Evolutionary conservation across 192 early-diverging fungal species (phyloP).

Genomic region (Coemansia sp.): DNA sequence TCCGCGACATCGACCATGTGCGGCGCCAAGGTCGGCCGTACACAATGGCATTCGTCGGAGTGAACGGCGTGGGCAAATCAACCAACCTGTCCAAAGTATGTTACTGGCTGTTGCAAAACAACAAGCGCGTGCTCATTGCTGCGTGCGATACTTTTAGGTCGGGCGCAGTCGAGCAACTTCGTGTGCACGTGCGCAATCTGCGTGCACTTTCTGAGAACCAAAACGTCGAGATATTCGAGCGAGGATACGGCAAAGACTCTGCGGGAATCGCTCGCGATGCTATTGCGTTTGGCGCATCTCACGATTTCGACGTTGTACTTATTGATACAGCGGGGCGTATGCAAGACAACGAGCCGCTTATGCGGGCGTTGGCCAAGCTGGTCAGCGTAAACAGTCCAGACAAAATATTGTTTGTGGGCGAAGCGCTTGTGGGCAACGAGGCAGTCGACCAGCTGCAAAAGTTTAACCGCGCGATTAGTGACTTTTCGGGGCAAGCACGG

Average conservation of each 20-base stretch:
- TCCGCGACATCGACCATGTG: constrained; percentile 83
- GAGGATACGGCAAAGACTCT: constrained; percentile 96
- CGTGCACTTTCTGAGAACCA: constrained; percentile 68
- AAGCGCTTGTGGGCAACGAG: constrained; percentile 96
- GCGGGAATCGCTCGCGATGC: constrained; percentile 95
- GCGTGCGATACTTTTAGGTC: constrained; percentile 96
- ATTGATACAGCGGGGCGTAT: constrained; percentile 97
- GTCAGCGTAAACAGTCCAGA: constrained; percentile 89
- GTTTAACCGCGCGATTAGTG: constrained; percentile 91
- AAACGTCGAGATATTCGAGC: constrained; percentile 85
- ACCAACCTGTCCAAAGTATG: constrained; percentile 94
- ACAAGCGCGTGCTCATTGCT: constrained; percentile 84
- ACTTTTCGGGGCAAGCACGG: constrained; percentile 77
- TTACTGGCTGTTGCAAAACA: constrained; percentile 95
- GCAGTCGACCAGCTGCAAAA: constrained; percentile 95
- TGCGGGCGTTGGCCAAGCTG: constrained; percentile 93
- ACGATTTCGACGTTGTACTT: constrained; percentile 86
- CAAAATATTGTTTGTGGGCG: constrained; percentile 97
- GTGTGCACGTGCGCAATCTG: constrained; percentile 87
- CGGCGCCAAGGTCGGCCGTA: constrained; percentile 75
- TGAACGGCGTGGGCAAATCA: constrained; percentile 93
- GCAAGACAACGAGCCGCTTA: constrained; percentile 98
- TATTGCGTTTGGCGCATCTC: constrained; percentile 70
- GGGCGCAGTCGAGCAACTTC: constrained; percentile 94
- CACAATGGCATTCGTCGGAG: constrained; percentile 89